Percentiles rank a stretch among this genome's conserved stretches.
phyloP scores from a whole-genome alignment of 345 rosid genomes.

The Brassica cretica region DNA sequence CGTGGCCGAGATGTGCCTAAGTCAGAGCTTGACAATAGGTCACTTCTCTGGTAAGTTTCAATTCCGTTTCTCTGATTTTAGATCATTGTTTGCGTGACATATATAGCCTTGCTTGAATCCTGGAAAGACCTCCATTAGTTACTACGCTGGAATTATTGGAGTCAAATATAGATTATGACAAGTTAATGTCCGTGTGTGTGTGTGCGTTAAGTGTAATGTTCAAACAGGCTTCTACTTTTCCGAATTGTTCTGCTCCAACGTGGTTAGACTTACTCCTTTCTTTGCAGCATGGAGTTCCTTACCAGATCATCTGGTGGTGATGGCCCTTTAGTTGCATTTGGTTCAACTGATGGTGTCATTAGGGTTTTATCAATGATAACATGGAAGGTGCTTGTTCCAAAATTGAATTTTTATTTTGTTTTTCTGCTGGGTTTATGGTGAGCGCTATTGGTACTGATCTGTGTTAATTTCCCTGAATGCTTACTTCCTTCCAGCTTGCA shows the following conservation, averaged over 20 bases:
- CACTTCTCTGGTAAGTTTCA: constrained; percentile 75
- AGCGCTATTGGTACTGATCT: constrained; percentile 22
- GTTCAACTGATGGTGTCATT: constrained; percentile 96
- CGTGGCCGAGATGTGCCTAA: constrained; percentile 98
- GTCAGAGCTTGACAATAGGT: constrained; percentile 92
- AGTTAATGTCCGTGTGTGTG: constrained; percentile 2
- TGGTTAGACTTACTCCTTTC: constrained; percentile 22
- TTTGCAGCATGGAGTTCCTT: constrained; percentile 91
- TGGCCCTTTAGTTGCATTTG: constrained; percentile 97
- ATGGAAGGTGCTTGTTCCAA: constrained; percentile 74
- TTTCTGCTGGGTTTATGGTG: constrained; percentile 10
- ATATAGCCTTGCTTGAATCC: constrained; percentile 7
- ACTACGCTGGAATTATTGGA: constrained; percentile 7
- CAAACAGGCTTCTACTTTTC: not conserved
- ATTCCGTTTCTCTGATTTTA: not conserved
- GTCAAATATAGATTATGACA: constrained; percentile 10
- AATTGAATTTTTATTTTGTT: not conserved
- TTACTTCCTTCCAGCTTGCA: constrained; percentile 68
- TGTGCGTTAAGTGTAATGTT: constrained; percentile 3
- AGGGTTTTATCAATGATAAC: constrained; percentile 99
- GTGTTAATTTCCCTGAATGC: constrained; percentile 14
- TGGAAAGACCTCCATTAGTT: not conserved
- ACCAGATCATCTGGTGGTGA: constrained; percentile 77
- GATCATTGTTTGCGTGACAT: not conserved
- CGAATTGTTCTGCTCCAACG: constrained; percentile 3